These are phyloP conservation scores for Verticillium zaregamsianum DNA, from an alignment of 2,329 filamentous ascomycete genomes.

Conservation along the genomic window DNA sequence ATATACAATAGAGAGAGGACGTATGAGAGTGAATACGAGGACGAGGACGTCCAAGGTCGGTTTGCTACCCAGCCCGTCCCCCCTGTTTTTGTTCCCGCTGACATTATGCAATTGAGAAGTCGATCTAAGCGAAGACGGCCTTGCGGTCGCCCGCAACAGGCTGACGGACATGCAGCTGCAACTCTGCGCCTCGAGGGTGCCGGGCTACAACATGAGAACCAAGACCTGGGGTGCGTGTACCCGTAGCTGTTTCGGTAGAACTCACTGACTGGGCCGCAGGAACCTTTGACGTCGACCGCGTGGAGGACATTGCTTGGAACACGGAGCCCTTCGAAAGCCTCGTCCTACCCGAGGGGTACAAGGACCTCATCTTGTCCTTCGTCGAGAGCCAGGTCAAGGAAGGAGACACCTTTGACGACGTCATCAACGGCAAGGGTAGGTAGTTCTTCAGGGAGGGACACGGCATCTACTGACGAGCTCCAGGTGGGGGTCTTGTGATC, in stretches of 20 bases:
- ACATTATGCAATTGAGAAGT: background rate
- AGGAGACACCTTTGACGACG: slow-evolving; percentile 42
- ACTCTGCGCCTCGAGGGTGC: slow-evolving; percentile 12
- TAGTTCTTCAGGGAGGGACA: too few relatives aligned
- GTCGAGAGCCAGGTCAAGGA: slow-evolving; percentile 39
- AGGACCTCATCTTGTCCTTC: slow-evolving; percentile 46
- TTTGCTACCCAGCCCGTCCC: too few relatives aligned
- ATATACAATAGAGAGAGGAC: background rate
- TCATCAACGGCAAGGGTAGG: slow-evolving; percentile 47
- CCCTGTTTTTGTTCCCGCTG: background rate
- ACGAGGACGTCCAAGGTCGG: background rate
- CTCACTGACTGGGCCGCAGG: background rate
- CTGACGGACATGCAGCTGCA: slow-evolving; percentile 13
- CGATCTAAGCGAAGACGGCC: background rate
- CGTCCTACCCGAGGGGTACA: slow-evolving; percentile 43
- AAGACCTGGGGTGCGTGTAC: slow-evolving; percentile 32
- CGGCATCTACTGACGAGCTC: background rate
- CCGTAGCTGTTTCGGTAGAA: background rate
- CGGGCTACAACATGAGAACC: slow-evolving; percentile 43
- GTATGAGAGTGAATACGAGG: background rate
- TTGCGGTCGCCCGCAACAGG: background rate
- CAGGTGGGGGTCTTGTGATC: slow-evolving; percentile 3
- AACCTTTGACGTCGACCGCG: slow-evolving; percentile 38
- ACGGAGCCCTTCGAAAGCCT: slow-evolving; percentile 42
- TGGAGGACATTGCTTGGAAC: slow-evolving; percentile 42